Evolutionary conservation across 441 rosid genomes (phyloP).

Genomic region (Flueggea neowawraea): DNA sequence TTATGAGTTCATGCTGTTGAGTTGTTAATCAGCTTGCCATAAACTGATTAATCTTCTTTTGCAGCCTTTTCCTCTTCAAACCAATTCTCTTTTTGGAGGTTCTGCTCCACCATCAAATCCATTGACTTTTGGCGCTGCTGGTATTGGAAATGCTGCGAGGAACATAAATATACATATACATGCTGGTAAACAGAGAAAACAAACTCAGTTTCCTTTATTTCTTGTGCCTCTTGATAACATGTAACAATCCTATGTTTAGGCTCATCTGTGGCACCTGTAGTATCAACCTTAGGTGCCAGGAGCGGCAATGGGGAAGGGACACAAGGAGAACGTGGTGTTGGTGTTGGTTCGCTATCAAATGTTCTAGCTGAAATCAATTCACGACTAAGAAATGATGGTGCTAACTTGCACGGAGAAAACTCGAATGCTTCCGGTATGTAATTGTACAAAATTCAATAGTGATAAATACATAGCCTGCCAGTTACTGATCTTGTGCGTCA

Average conservation of each 20-base stretch:
- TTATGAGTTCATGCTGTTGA: background rate
- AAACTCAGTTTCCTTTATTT: conserved; percentile 6
- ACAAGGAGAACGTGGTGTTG: conserved; percentile 43
- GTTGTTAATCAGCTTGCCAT: background rate
- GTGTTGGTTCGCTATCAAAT: conserved; percentile 31
- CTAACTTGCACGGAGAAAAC: conserved; percentile 47
- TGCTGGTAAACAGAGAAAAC: conserved; percentile 62
- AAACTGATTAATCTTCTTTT: conserved; percentile 11
- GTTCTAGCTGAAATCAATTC: conserved; percentile 42
- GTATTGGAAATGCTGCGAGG: conserved; percentile 68
- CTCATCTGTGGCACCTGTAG: conserved; percentile 51
- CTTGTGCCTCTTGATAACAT: conserved; percentile 1
- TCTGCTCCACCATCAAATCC: conserved; percentile 50
- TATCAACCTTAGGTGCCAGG: conserved; percentile 57
- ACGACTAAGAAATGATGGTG: conserved; percentile 37
- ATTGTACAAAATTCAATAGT: conserved; percentile 12
- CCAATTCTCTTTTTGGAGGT: conserved; percentile 66
- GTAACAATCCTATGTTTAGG: conserved; percentile 37
- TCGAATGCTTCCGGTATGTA: conserved; percentile 50
- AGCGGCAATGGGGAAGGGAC: conserved; percentile 40
- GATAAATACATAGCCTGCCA: background rate
- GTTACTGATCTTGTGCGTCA: background rate
- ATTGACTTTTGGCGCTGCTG: conserved; percentile 43
- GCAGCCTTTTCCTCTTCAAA: conserved; percentile 95
- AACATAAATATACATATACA: conserved; percentile 93